Evolutionary conservation across 495 filamentous ascomycete species (phyloP), one percentile per base, ranked within the genome.

Genomic region (Hypomontagnella monticulosa): DNA sequence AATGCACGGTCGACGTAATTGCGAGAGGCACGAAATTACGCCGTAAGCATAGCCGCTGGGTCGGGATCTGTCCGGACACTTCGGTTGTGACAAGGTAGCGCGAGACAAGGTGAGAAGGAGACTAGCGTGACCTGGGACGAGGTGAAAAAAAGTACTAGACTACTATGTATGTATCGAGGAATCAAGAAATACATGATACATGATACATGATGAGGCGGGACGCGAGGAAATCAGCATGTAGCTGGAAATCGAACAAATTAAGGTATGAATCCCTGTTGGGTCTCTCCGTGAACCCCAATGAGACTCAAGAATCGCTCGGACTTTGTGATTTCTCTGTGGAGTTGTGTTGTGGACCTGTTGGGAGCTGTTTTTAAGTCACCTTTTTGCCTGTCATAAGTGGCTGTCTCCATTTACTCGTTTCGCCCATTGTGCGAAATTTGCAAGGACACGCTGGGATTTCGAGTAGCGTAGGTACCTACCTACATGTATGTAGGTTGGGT

Each of bases 1-100:
- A 33, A 40, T 52, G 49, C 42, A 47, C 19, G 43, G 43, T 63
- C 36, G 48, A 63, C 42, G 59, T 54, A 58, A 59, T 55, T 40
- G 34, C 48, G 12, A 55, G 56, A 50, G 55, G 46, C 38, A 57
- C 40, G 54, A 59, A 68, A 68, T 63, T 63, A 68, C 65, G 55
- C 60, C 54, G 66, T 69, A 63, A 69, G 66, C 66, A 64, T 69
- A 51, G 66, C 66, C 56, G 55, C 55, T 47, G 48, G 44, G 61
- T 63, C 56, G 66, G 60, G 66, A 61, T 57, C 36, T 61, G 60
- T 36, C 53, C 59, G 59, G 55, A 20, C 48, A 49, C 15, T 44
- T 56, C 49, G 66, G 65, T 59, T 14, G 23, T 27, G 49, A 55
- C 50, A 63, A 40, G 53, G 54, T 36, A 58, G 36, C 18, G 49